These are phyloP conservation scores for Rhodotorula sp. DNA, from an alignment of 1,284 basidiomycete genomes.

Conservation along the genomic window DNA sequence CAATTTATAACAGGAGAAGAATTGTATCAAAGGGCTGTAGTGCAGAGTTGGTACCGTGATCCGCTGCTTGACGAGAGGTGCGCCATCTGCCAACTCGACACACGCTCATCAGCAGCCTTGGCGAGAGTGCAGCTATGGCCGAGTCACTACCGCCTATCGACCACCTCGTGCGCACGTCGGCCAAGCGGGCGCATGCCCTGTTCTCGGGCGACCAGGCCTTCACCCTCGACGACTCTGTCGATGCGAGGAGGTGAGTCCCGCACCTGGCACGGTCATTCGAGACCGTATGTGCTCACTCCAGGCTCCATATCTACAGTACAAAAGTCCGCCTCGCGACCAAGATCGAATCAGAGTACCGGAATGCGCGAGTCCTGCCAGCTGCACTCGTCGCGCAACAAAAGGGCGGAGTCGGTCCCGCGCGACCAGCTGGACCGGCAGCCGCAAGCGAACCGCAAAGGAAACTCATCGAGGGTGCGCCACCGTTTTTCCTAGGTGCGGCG, in stretches of 20 bases:
- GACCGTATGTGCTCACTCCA: background rate
- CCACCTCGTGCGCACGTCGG: conserved; percentile 50
- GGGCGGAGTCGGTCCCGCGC: conserved; percentile 60
- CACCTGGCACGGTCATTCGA: background rate
- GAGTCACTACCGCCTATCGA: conserved; percentile 48
- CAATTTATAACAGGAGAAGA: too few species aligned
- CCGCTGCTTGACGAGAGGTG: too few species aligned
- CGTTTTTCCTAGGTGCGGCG: background rate
- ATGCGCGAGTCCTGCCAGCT: conserved; percentile 80
- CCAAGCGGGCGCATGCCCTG: conserved; percentile 53
- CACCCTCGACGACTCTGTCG: conserved; percentile 44
- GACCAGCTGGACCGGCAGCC: conserved; percentile 58
- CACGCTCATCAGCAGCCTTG: background rate
- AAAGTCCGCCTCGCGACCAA: conserved; percentile 61
- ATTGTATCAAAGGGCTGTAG: too few species aligned
- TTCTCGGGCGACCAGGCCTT: conserved; percentile 49
- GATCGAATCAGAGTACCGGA: conserved; percentile 78
- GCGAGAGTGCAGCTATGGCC: conserved; percentile 7
- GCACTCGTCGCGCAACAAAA: conserved; percentile 73
- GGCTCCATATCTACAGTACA: conserved; percentile 43
- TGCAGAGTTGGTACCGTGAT: too few species aligned
- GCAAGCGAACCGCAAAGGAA: conserved; percentile 18
- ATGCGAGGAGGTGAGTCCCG: conserved; percentile 48
- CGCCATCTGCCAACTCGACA: too few species aligned
- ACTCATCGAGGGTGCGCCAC: conserved; percentile 38